Conservation (phyloP, 257 asterid species). For the Nicotiana benthamiana region DNA sequence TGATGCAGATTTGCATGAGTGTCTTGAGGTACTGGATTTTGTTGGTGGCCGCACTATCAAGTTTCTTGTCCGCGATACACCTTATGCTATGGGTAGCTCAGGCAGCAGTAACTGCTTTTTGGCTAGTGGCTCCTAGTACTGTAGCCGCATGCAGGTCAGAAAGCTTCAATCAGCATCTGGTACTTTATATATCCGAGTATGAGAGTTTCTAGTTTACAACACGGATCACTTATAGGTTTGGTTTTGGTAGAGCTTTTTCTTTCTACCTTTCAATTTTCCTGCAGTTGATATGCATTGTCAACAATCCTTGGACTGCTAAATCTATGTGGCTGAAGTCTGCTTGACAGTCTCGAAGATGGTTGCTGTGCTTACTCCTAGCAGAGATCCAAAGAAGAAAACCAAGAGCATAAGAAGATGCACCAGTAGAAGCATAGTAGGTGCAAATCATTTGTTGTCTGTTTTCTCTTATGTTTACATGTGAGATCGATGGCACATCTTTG, state of each 20-base stretch:
- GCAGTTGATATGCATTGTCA: too few species aligned
- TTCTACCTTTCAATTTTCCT: not conserved
- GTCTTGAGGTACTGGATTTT: constrained; percentile 57
- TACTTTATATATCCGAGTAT: not conserved
- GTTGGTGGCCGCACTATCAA: constrained; percentile 43
- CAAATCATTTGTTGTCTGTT: not conserved
- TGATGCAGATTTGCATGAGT: constrained; percentile 71
- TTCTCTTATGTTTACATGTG: not conserved
- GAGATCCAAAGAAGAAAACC: not conserved
- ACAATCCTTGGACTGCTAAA: too few species aligned
- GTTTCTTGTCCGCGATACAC: constrained; percentile 55
- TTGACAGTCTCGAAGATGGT: too few species aligned
- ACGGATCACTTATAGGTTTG: not conserved
- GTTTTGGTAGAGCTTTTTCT: not conserved
- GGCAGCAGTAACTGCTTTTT: constrained; percentile 61
- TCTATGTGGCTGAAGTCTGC: too few species aligned
- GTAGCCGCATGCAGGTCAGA: not conserved
- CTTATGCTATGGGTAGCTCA: constrained; percentile 57
- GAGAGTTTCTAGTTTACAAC: not conserved
- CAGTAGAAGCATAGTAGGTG: not conserved
- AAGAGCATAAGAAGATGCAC: not conserved
- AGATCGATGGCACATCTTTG: not conserved
- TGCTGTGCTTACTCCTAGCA: not conserved
- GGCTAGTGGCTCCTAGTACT: constrained; percentile 38
- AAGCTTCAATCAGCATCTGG: not conserved